Evolutionary conservation across 176 grass and related monocot genomes (phyloP), one percentile per base, ranked within the genome.

Genomic region (Luzula sylvatica): DNA sequence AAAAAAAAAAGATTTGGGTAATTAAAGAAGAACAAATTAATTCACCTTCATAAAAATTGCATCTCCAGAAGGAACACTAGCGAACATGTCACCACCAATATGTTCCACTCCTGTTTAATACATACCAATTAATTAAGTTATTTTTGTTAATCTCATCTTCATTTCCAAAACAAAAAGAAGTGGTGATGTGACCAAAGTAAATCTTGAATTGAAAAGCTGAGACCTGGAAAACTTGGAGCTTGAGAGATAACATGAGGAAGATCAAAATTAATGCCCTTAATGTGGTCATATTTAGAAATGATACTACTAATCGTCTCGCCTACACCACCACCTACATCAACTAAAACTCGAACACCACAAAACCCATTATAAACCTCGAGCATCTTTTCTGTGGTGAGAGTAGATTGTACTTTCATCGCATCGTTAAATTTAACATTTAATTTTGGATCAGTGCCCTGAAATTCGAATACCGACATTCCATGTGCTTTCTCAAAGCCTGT

Each of bases 31-130:
- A n/a, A n/a, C n/a, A n/a, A n/a, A n/a, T n/a, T n/a, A 78, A n/a
- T n/a, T n/a, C n/a, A 83, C 86, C 76, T 95, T 95, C 89, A 95
- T 95, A 65, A 95, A 95, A 25, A 95, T 88, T 52, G 84, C 83
- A 53, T 95, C 83, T 3, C 83, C 83, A 0, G 66, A 53, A 3
- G 90, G 83, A 23, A 95, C 75, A 53, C 57, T 78, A 32, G 76
- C 75, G 52, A 95, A 88, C 90, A 86, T 95, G 64, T 95, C 80
- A 8, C 80, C 83, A 4, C 90, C 90, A 16, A 82, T 66, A 58
- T 88, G 83, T 15, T 13, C 73, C 4, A 88, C 77, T 30, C 90
- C 83, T 95, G 73, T 24, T n/a, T n/a, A n/a, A n/a, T n/a, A n/a
- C n/a, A n/a, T n/a, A n/a, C n/a, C n/a, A n/a, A n/a, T n/a, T n/a